phyloP scores from a whole-genome alignment of 1,284 basidiomycete genomes.

The Retiboletus flavoniger region DNA sequence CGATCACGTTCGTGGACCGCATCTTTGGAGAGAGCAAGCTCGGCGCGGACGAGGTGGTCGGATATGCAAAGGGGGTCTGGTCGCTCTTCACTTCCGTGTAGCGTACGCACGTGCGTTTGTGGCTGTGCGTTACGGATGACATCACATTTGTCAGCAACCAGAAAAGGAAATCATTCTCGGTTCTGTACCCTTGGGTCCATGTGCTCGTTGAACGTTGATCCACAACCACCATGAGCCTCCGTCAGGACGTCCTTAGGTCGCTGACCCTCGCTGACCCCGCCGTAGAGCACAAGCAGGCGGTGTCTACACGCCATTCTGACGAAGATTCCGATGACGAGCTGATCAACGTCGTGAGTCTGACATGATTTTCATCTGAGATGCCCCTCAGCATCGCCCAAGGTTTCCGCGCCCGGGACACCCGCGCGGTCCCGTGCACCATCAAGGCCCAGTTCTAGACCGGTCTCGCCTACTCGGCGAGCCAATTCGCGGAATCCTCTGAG shows the following conservation, averaged over 20 bases:
- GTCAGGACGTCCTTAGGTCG: slow-evolving; percentile 70
- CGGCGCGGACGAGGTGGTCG: slow-evolving; percentile 83
- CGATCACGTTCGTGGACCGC: slow-evolving; percentile 91
- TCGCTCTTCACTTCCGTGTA: slow-evolving; percentile 71
- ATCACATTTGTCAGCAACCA: slow-evolving; percentile 22
- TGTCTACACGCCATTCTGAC: slow-evolving; percentile 27
- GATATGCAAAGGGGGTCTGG: slow-evolving; percentile 88
- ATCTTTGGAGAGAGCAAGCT: slow-evolving; percentile 92
- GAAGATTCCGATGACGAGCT: slow-evolving; percentile 72
- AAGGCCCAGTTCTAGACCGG: slow-evolving; percentile 53
- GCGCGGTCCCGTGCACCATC: slow-evolving; percentile 52
- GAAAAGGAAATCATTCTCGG: slow-evolving; percentile 8
- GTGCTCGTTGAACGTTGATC: slow-evolving; percentile 1
- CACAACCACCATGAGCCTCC: slow-evolving; percentile 57
- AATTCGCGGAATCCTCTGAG: slow-evolving; percentile 35
- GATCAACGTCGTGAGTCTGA: slow-evolving; percentile 65
- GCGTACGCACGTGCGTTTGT: slow-evolving; percentile 9
- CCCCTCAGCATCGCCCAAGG: slow-evolving; percentile 39
- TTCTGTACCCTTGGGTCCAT: background rate
- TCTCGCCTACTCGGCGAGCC: slow-evolving; percentile 59
- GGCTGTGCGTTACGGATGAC: slow-evolving; percentile 16
- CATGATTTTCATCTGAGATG: background rate
- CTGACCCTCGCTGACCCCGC: slow-evolving; percentile 38
- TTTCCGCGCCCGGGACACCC: slow-evolving; percentile 69
- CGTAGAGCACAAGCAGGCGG: slow-evolving; percentile 18